Conservation (phyloP, 345 rosid species). For the Punica granatum region DNA sequence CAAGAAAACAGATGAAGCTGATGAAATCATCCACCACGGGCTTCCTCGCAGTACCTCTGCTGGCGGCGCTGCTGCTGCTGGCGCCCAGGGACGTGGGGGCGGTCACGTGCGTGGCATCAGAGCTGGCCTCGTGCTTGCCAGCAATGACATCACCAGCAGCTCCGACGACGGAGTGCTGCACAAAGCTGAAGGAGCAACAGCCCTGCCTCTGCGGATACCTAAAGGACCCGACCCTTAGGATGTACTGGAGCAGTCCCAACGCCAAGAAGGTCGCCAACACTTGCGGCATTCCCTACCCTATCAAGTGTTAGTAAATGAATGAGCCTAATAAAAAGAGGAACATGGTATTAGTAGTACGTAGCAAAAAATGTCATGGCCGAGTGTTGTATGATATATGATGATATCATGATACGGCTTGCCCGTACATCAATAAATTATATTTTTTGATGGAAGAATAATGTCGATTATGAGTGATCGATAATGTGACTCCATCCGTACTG, state of each 20-base stretch:
- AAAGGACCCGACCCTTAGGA: not conserved
- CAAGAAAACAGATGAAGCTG: not conserved
- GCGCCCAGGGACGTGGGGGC: not conserved
- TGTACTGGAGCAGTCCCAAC: not conserved
- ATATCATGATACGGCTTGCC: no score
- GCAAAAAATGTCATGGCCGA: no score
- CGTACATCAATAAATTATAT: no score
- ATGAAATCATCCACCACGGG: no score
- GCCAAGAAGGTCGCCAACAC: slow-evolving; percentile 2
- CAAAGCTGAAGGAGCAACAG: slow-evolving; percentile 2
- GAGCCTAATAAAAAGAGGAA: not conserved
- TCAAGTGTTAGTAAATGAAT: not conserved
- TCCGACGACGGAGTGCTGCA: not conserved
- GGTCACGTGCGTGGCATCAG: not conserved
- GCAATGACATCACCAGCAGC: not conserved
- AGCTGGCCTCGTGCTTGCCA: slow-evolving; percentile 4
- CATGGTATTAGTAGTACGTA: no score
- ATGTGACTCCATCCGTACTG: no score
- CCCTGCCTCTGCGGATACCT: slow-evolving; percentile 6
- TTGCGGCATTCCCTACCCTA: not conserved
- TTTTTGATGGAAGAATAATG: no score
- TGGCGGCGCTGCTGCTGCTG: not conserved
- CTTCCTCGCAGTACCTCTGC: not conserved
- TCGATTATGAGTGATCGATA: no score
- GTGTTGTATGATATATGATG: no score